phyloP scores from a whole-genome alignment of 345 rosid genomes.

The Hibiscus mutabilis region DNA sequence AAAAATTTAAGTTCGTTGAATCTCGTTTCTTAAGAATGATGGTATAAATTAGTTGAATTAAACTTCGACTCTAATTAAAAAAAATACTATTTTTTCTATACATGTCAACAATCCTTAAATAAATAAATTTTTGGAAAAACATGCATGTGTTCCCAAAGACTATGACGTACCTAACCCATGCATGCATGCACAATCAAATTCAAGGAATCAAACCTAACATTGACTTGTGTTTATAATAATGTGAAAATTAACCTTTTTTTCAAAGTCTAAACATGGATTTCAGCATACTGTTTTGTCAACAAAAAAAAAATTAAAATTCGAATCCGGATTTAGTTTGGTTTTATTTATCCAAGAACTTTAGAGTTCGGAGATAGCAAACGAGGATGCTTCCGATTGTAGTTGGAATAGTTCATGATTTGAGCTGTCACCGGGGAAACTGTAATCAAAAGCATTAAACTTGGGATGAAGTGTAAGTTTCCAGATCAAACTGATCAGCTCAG shows the following conservation, averaged over 20 bases:
- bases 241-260: not conserved
- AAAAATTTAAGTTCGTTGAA: not conserved
- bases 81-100: not conserved
- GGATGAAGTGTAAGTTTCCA: not conserved
- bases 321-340: not conserved
- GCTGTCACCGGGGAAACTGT: too few relatives aligned
- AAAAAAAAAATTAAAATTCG: not conserved
- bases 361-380: not conserved
- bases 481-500: not conserved
- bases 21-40: not conserved
- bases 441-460: too few relatives aligned
- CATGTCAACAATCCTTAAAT: not conserved
- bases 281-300: not conserved
- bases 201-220: conserved; percentile 5
- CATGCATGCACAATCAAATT: not conserved
- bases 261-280: not conserved
- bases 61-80: too few relatives aligned
- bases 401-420: too few relatives aligned
- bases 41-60: too few relatives aligned
- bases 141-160: not conserved
- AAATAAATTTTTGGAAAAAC: not conserved
- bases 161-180: not conserved
- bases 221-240: not conserved
- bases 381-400: too few relatives aligned
- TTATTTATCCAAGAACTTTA: not conserved